Evolutionary conservation across 2,329 filamentous ascomycete genomes (phyloP), one percentile per base, ranked within the genome.

Genomic region (Apiospora sp.): DNA sequence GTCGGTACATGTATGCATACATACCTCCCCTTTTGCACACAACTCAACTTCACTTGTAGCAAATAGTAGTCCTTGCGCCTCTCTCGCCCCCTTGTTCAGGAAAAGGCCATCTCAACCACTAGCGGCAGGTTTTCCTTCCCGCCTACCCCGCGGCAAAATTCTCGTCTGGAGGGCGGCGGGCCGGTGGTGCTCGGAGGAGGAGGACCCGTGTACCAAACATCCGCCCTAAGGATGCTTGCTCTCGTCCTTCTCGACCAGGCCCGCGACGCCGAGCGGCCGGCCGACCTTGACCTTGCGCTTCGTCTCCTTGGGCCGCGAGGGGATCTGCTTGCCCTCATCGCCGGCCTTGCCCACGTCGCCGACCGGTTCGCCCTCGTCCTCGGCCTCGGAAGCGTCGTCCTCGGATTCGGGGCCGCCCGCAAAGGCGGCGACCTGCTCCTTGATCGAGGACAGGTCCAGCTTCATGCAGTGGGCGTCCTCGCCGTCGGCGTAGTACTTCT

Each of bases 401-500:
- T 86, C 24, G 2, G 87, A 86, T 74, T 85, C 84, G 72, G 83
- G 80, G 30, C 83, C 85, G 67, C 87, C 81, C 71, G 86, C 79
- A 79, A 85, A 72, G 34, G 77, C 84, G 73, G 86, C 84, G 80
- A 93, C 87, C 76, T 87, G 86, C 73, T 89, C 85, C 71, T 86
- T 84, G 64, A 92, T 81, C 69, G 86, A 84, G 2, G 84, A 83
- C 61, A 99, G 88, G 79, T 98, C 93, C 82, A 98, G 93, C 75
- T 92, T 92, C 96, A 99, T 99, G 80, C 91, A 93, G 81, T 92
- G 98, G 49, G 96, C 96, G 85, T 99, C 94, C 86, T 99, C 96
- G 73, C 96, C 96, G 82, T 99, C 96, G 72, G 96, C 96, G 82
- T 99, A 99, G 89, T 98, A 98, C 85, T 95, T 96, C 68, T 89